Base-by-base conservation (phyloP, 768 basidiomycete genomes). In the Suillus luteus region DNA sequence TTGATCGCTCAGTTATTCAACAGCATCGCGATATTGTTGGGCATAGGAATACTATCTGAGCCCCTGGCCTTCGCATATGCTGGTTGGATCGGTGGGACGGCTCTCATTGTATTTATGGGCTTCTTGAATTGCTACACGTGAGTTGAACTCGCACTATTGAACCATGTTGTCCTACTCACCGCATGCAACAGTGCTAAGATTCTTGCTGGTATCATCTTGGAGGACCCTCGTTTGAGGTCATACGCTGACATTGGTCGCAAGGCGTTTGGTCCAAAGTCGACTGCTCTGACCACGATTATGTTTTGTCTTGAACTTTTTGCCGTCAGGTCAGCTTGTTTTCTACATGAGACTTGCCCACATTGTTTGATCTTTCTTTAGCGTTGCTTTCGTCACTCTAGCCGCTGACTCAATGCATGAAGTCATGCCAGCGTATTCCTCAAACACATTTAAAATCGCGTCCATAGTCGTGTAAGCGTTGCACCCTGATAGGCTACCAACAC, bases 61-160 rank as follows among this genome's bases (percentile, higher is more conserved):
- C 93, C 95, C 0, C 81, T 97, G 31, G 96, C 96, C 0, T 96
- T 97, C 70, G 87, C 95, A 1, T 93, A 93, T 69, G 86, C 93
- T 2, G 96, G 96, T 3, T 98, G 96, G 96, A 77, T 89, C 19
- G 79, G 82, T 43, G 96, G 96, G 1, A 89, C 88, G 1, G 8
- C 83, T 31, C 79, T 98, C 17, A 85, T 96, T 63, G 71, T 92
- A 12, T 84, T 85, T 60, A 95, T 94, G 69, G 93, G 90, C 0
- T 82, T 83, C 64, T 75, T 96, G 19, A 90, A 94, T 9, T 96
- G 93, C 72, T 93, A 97, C 75, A 95, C 93, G 93, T 95, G 70
- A 62, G 91, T 83, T 9, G 35, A 55, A 41, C 44, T 43, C 33
- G 5, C 17, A 22, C 5, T 24, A 19, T 57, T 38, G 22, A 40